Percentiles rank a stretch among this genome's conserved stretches.
These are phyloP conservation scores for Hypocreales sp. DNA, from an alignment of 2,329 filamentous ascomycete genomes.

Conservation along the genomic window DNA sequence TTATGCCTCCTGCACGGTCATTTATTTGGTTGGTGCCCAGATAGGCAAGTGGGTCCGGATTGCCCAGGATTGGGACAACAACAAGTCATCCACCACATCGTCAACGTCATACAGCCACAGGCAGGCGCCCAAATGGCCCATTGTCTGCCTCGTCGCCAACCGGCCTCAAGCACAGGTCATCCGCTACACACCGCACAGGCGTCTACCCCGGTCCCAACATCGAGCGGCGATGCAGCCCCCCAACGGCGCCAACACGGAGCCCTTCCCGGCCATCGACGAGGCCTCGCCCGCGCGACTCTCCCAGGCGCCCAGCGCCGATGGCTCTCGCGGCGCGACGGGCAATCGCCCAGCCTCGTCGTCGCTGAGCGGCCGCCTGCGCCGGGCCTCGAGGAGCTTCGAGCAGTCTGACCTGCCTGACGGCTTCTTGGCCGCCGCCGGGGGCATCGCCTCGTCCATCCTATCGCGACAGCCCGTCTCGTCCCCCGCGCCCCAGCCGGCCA, in stretches of 20 bases:
- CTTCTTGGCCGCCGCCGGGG: constrained; percentile 30
- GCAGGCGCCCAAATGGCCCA: too few relatives aligned
- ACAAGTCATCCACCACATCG: too few relatives aligned
- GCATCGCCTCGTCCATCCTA: constrained; percentile 25
- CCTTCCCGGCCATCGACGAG: constrained; percentile 12
- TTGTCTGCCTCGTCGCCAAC: too few relatives aligned
- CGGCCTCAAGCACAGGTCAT: too few relatives aligned
- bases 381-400: constrained; percentile 22
- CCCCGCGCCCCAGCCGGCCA: constrained; percentile 6
- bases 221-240: constrained; percentile 6
- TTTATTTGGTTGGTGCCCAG: too few relatives aligned
- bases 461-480: constrained; percentile 6
- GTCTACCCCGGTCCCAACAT: too few relatives aligned
- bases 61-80: too few relatives aligned
- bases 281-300: too few relatives aligned
- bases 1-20: too few relatives aligned
- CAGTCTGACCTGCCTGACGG: constrained; percentile 30
- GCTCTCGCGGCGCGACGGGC: constrained; percentile 2
- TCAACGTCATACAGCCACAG: too few relatives aligned
- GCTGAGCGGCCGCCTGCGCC: constrained; percentile 15
- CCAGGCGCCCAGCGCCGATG: constrained; percentile 1
- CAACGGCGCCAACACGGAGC: constrained; percentile 8
- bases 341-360: constrained; percentile 15
- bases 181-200: too few relatives aligned
- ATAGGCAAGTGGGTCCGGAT: too few relatives aligned